Base-by-base conservation (phyloP, 345 rosid species). In the Excoecaria agallocha region DNA sequence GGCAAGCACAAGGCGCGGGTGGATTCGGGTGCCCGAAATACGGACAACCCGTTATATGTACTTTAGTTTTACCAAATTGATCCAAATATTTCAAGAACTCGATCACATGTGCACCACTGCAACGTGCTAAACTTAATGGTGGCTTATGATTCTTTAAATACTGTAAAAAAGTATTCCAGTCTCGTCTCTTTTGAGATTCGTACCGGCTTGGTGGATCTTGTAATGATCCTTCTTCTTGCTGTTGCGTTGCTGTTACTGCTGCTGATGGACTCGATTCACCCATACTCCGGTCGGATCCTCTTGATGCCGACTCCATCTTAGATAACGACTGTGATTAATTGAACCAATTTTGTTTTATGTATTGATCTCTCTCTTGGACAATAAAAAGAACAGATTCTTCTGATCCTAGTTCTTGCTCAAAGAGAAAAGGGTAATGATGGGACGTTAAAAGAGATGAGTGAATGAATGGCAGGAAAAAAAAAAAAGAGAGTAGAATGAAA, bases 61-160 rank as follows among this genome's bases (percentile, higher is more conserved):
- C 83, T 13, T 80, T 80, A n/a, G 83, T 80, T 68, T 80, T 80
- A 11, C 83, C 83, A 38, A 80, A 80, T 50, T 80, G 83, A 39
- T 80, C 83, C 39, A 80, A 61, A 25, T 80, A 80, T 30, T 80
- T 80, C 70, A 80, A 73, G 72, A 80, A 80, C 73, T 80, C 83
- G 50, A 80, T 76, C 49, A 80, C 83, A 68, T 80, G 77, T 49
- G 83, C 80, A 24, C 83, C 83, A 24, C 83, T 80, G 80, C 83
- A 76, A 8, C 83, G 76, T 12, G 77, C 67, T 3, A 80, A 68
- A 3, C 77, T 80, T 65, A 80, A 25, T 30, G 83, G 83, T 1
- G 83, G 83, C 66, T 80, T 80, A 70, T 80, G 80, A 51, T 68
- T 80, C 70, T 63, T 76, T 49, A 80, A 64, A 69, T 80, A 80